Base-by-base conservation (phyloP, 1,284 basidiomycete species). In the Apiotrichum veenhuisii region DNA sequence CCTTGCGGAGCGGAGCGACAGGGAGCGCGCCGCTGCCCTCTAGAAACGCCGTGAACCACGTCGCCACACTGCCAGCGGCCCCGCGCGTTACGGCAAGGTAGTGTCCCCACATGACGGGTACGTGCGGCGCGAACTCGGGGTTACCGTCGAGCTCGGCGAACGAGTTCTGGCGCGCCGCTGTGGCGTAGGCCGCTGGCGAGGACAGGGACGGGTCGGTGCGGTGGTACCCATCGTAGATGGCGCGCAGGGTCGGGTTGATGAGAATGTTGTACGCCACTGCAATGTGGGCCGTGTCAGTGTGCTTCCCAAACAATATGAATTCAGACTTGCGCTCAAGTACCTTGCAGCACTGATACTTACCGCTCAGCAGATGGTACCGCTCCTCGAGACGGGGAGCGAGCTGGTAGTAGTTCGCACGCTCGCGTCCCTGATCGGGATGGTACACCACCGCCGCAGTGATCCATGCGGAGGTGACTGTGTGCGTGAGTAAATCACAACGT, bases 211-310 rank as follows among this genome's bases (percentile, higher is more conserved):
- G 20, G 5, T 8, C n/a, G 7, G 20, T 23, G 18, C 4, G 3
- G 44, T 46, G 26, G 33, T 23, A 11, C 20, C 8, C 20, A 40
- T 50, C 40, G 53, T 36, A 55, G 23, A 15, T 27, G n/a, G 38
- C 22, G 9, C 46, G 45, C 20, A 23, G 25, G 15, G 30, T 23
- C 8, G 46, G 38, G 26, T 49, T 38, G 18, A 34, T 46, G 20
- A 48, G 47, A 3, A 55, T n/a, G 25, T 34, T 34, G 46, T 49
- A 49, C 10, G 53, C 26, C 27, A 49, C 52, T 54, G 37, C 8
- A 7, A 10, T 3, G 2, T 30, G 18, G n/a, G n/a, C n/a, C n/a
- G 8, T 27, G 27, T 46, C 10, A 46, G 44, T 30, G 43, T 18
- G 1, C 5, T 17, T 27, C 22, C 20, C n/a, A n/a, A n/a, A n/a